Base-by-base conservation (phyloP, 257 asterid genomes). In the Capsicum rhomboideum region DNA sequence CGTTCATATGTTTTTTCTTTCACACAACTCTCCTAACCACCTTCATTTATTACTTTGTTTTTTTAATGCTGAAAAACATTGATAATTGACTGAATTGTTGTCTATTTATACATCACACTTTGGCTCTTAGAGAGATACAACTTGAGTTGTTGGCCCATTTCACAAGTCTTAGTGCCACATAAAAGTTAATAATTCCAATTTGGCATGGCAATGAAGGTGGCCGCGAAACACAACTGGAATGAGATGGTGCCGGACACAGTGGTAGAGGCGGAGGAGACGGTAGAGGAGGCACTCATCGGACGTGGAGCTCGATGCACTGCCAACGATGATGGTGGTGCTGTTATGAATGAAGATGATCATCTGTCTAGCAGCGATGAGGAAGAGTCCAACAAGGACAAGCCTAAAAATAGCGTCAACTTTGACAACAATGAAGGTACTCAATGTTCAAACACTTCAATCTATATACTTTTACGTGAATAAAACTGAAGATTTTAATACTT, bases 351-450 rank as follows among this genome's bases (percentile, higher is more conserved):
- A 28, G 83, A 50, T 14, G 78, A 50, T 14, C 72, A 13, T 7
- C 9, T 10, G 17, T 66, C 75, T 8, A 17, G 75, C 46, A 66
- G 75, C 54, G 37, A 80, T 12, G 85, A 52, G 29, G 85, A 56
- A 11, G 83, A n/a, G n/a, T 10, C 10, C 44, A 56, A 68, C 12
- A 85, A 52, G 29, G 85, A 56, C n/a, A 10, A 50, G 23, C 20
- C 78, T 4, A 83, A 71, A 42, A 81, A 85, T 46, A 84, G 83
- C 23, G 86, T 87, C 54, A 86, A 86, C 80, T 79, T 87, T 28
- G 90, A 91, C 82, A 75, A 86, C 10, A 82, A 56, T 40, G 64
- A 85, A 85, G 92, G 96, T 92, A 83, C 75, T 21, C n/a, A n/a
- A n/a, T 21, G 42, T 44, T 10, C 40, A 28, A n/a, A n/a, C 1